Percentiles rank a stretch among this genome's conserved stretches.
Evolutionary conservation across 371 early-diverging fungal genomes (phyloP).

Genomic region (Mortierella sp.): DNA sequence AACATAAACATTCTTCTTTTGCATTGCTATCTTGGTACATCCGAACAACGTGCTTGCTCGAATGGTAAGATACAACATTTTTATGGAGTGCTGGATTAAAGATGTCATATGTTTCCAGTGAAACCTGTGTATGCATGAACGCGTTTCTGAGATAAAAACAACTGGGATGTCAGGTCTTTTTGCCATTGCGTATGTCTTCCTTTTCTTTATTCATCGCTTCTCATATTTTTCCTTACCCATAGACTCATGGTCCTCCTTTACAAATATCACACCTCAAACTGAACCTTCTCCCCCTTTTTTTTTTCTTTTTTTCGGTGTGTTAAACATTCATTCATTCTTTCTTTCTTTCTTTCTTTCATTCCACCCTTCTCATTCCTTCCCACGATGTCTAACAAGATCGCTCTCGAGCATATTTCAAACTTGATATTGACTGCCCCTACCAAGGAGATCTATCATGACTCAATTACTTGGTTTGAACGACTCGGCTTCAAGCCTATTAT

Average conservation of each 20-base stretch:
- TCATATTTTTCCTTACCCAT: neutral
- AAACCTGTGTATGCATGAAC: neutral
- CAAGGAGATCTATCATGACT: slow-evolving; percentile 42
- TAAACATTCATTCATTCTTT: neutral
- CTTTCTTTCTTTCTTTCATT: neutral
- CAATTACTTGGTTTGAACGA: slow-evolving; percentile 47
- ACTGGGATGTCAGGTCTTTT: too few species aligned
- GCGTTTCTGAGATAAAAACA: slow-evolving; percentile 5
- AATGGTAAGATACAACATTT: neutral
- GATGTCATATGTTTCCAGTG: neutral
- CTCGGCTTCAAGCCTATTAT: slow-evolving; percentile 54
- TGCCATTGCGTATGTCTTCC: neutral
- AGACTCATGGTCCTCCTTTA: neutral
- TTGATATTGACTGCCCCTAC: slow-evolving; percentile 47
- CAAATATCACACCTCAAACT: too few species aligned
- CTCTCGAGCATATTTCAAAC: slow-evolving; percentile 45
- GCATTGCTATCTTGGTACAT: neutral
- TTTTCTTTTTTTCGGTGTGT: slow-evolving; percentile 1
- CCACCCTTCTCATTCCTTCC: slow-evolving; percentile 3
- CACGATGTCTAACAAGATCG: slow-evolving; percentile 31
- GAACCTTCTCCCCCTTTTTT: neutral
- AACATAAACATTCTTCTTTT: neutral
- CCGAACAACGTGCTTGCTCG: neutral
- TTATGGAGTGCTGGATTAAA: neutral
- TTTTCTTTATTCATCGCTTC: neutral